These are phyloP conservation scores for Leccinellum luteum DNA, from an alignment of 768 basidiomycete genomes.

Conservation along the genomic window DNA sequence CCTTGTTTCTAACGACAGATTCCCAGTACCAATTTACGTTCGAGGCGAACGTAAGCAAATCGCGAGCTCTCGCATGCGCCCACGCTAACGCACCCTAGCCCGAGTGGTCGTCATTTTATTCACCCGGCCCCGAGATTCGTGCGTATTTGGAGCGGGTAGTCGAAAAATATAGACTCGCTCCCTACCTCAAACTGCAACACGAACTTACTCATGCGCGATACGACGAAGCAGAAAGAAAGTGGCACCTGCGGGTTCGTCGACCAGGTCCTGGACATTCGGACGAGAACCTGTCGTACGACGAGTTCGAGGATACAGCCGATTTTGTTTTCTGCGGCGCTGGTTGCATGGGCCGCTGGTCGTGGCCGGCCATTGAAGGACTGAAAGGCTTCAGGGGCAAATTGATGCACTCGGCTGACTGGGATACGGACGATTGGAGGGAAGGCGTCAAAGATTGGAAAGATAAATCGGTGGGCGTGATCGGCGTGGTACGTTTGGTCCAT, in stretches of 20 bases:
- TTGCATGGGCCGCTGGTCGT: not conserved
- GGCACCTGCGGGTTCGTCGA: conserved; percentile 49
- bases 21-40: conserved; percentile 58
- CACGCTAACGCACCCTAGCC: not conserved
- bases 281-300: conserved; percentile 26
- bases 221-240: conserved; percentile 49
- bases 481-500: not conserved
- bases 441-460: conserved; percentile 47
- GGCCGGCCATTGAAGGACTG: not conserved
- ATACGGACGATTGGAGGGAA: conserved; percentile 44
- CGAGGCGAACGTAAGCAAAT: conserved; percentile 43
- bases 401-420: conserved; percentile 38
- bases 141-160: conserved; percentile 51
- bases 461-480: conserved; percentile 29
- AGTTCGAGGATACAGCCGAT: not conserved
- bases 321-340: not conserved
- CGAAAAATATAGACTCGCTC: conserved; percentile 52
- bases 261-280: conserved; percentile 14
- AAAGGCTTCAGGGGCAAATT: not conserved
- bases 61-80: not conserved
- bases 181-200: conserved; percentile 54
- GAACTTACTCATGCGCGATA: conserved; percentile 52
- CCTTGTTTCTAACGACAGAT: not conserved
- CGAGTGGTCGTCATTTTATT: conserved; percentile 58
- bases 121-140: conserved; percentile 57